Conservation (phyloP, 768 basidiomycete species). For the Boletellus emodensis region DNA sequence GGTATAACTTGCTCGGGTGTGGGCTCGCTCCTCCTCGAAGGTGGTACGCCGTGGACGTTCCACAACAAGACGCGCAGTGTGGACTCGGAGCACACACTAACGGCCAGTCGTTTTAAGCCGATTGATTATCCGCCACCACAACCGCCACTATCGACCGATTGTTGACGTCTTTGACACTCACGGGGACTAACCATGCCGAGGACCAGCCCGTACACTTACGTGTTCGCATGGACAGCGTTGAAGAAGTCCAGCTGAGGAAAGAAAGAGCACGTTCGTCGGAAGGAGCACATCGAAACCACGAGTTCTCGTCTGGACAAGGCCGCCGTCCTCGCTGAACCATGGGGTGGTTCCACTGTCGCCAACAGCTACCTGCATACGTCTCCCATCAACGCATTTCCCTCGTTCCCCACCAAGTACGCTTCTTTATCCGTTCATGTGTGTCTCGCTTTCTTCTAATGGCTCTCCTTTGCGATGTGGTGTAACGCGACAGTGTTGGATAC, state of each 20-base stretch:
- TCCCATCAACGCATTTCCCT: slow-evolving; percentile 70
- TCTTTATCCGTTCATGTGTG: no score
- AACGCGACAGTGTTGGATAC: slow-evolving; percentile 52
- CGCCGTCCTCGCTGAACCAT: slow-evolving; percentile 51
- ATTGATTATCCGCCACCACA: slow-evolving; percentile 87
- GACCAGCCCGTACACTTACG: slow-evolving; percentile 90
- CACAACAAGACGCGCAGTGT: slow-evolving; percentile 49
- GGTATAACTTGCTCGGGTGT: slow-evolving; percentile 87
- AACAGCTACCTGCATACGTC: slow-evolving; percentile 69
- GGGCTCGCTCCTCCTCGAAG: slow-evolving; percentile 80
- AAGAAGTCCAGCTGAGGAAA: slow-evolving; percentile 43
- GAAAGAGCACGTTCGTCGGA: slow-evolving; percentile 73
- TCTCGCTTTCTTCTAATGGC: background rate
- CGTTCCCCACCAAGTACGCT: slow-evolving; percentile 60
- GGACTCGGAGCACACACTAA: slow-evolving; percentile 71
- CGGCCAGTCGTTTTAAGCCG: slow-evolving; percentile 60
- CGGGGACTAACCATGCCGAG: slow-evolving; percentile 95
- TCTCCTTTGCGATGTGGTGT: background rate
- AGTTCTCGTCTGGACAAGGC: slow-evolving; percentile 9
- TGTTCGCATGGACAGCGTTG: slow-evolving; percentile 43
- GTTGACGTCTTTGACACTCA: slow-evolving; percentile 83
- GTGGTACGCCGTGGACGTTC: slow-evolving; percentile 91
- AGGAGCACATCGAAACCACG: slow-evolving; percentile 28
- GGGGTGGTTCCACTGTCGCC: slow-evolving; percentile 66
- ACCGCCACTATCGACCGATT: slow-evolving; percentile 91